These are phyloP conservation scores for Monilinia vaccinii-corymbosi DNA, from an alignment of 2,329 filamentous ascomycete genomes.

Conservation along the genomic window DNA sequence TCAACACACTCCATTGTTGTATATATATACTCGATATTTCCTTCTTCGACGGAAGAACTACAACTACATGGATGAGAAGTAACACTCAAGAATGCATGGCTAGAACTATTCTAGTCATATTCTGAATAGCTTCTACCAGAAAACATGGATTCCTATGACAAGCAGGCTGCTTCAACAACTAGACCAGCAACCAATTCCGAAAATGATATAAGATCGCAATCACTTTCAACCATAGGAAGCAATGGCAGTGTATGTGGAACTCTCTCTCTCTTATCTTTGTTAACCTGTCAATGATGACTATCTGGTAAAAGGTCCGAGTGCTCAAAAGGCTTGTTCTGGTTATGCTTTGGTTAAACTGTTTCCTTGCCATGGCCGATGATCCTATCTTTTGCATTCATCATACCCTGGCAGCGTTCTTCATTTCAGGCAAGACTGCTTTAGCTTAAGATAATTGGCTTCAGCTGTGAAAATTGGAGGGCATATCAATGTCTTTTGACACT, in stretches of 20 bases:
- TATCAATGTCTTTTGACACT: conserved; percentile 25
- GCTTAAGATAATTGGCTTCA: conserved; percentile 21
- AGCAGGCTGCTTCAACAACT: background rate
- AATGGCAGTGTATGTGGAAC: conserved; percentile 10
- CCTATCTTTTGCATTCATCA: conserved; percentile 13
- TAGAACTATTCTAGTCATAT: background rate
- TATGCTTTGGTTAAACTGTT: conserved; percentile 26
- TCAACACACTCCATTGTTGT: background rate
- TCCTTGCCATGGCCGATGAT: conserved; percentile 19
- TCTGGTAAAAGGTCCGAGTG: conserved; percentile 59
- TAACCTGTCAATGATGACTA: conserved; percentile 40
- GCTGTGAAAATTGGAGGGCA: conserved; percentile 25
- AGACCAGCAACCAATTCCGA: background rate
- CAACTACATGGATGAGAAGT: background rate
- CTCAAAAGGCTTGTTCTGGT: conserved; percentile 37
- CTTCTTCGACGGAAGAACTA: background rate
- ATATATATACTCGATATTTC: background rate
- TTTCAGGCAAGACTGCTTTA: conserved; percentile 27
- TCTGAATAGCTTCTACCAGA: background rate
- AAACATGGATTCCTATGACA: background rate
- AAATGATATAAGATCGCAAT: background rate
- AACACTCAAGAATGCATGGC: background rate
- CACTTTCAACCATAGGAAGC: background rate
- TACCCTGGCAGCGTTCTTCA: conserved; percentile 20
- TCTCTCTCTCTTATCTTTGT: background rate